These are phyloP conservation scores for Spergularia marina DNA, from an alignment of 148 eudicot genomes.

Conservation along the genomic window DNA sequence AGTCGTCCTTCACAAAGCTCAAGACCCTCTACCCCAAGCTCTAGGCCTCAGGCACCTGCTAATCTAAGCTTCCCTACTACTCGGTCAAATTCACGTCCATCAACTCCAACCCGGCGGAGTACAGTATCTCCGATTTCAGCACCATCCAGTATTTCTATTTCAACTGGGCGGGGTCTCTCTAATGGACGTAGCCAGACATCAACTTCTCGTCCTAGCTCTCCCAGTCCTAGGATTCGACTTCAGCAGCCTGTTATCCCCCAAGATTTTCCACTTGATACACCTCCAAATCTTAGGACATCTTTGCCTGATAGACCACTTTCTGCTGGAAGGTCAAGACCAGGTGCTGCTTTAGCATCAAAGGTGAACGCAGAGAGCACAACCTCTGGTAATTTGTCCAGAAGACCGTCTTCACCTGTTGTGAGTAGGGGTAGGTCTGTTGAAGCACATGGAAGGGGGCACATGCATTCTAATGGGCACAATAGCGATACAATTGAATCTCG, in stretches of 20 bases:
- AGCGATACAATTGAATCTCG: conserved; percentile 49
- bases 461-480: conserved; percentile 48
- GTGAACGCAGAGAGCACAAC: conserved; percentile 49
- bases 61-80: conserved; percentile 47
- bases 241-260: conserved; percentile 68
- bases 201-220: conserved; percentile 82
- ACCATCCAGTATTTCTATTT: conserved; percentile 41
- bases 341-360: conserved; percentile 48
- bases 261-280: conserved; percentile 86
- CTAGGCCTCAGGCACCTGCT: conserved; percentile 65
- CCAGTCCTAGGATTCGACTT: conserved; percentile 71
- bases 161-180: conserved; percentile 43
- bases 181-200: conserved; percentile 53
- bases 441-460: conserved; percentile 51
- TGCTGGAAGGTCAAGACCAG: conserved; percentile 93
- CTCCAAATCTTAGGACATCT: conserved; percentile 87
- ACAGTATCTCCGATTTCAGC: conserved; percentile 49
- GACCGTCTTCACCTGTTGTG: conserved; percentile 71
- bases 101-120: conserved; percentile 84
- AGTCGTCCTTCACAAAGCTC: conserved; percentile 59
- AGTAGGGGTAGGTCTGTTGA: conserved; percentile 69
- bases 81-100: conserved; percentile 71
- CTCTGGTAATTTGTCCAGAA: conserved; percentile 46
- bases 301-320: conserved; percentile 86
- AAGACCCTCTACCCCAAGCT: conserved; percentile 90